A percentile compares a stretch with the other conserved stretches of the same genome.
These are phyloP conservation scores for Hippophae rhamnoides DNA, from an alignment of 306 rosid species.

Conservation along the genomic window DNA sequence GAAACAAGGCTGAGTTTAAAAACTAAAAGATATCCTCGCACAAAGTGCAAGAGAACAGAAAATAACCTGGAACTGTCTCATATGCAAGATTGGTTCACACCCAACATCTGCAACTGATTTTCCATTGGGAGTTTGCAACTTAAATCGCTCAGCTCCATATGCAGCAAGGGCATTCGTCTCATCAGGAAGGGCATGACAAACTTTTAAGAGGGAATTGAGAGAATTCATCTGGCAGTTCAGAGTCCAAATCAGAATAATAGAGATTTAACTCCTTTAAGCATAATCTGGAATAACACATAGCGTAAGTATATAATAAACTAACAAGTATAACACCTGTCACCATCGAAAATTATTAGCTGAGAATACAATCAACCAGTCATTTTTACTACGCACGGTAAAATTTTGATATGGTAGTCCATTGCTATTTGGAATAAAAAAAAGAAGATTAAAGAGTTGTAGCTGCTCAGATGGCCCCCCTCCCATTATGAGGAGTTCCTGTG, in stretches of 20 bases:
- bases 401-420: too few relatives aligned
- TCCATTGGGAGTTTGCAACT: constrained; percentile 72
- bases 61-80: constrained; percentile 93
- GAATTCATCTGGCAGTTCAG: constrained; percentile 72
- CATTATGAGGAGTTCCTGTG: too few relatives aligned
- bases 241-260: constrained; percentile 14
- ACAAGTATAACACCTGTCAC: too few relatives aligned
- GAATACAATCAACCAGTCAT: too few relatives aligned
- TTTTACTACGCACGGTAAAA: too few relatives aligned
- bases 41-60: constrained; percentile 5
- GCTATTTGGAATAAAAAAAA: too few relatives aligned
- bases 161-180: constrained; percentile 33
- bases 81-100: constrained; percentile 91
- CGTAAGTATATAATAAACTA: too few relatives aligned
- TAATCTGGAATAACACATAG: too few relatives aligned
- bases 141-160: constrained; percentile 59
- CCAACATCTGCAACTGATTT: constrained; percentile 89
- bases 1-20: constrained; percentile 8
- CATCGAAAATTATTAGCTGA: too few relatives aligned
- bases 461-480: too few relatives aligned
- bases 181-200: constrained; percentile 57
- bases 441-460: too few relatives aligned
- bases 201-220: constrained; percentile 72
- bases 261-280: too few relatives aligned
- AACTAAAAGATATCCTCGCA: background rate